Evolutionary conservation across 2,329 filamentous ascomycete genomes (phyloP).

Genomic region (Macrophomina pseudophaseolina): DNA sequence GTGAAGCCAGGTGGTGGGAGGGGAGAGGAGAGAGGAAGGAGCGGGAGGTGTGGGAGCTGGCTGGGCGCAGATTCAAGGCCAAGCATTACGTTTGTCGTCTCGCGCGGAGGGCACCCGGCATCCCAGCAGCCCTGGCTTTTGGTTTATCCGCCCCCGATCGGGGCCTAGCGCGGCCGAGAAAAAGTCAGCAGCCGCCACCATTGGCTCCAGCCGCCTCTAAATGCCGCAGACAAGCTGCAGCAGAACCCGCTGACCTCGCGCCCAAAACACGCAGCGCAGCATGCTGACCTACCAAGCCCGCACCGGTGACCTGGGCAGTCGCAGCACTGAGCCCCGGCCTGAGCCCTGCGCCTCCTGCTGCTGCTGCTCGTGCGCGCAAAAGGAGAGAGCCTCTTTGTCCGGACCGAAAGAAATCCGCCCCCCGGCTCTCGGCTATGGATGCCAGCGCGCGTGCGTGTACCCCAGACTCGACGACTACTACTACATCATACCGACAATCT

Average conservation of each 20-base stretch:
- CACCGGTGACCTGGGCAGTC: background rate
- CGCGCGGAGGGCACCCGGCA: slow-evolving; percentile 3
- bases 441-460: background rate
- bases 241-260: background rate
- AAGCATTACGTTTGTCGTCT: slow-evolving; percentile 12
- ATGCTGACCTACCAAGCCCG: background rate
- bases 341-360: slow-evolving; percentile 4
- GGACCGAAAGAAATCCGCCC: slow-evolving; percentile 11
- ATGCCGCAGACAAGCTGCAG: slow-evolving; percentile 11
- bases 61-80: slow-evolving; percentile 14
- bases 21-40: slow-evolving; percentile 11
- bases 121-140: too few species aligned
- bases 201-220: slow-evolving; percentile 12
- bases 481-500: slow-evolving; percentile 21
- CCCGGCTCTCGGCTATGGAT: slow-evolving; percentile 6
- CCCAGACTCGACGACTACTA: slow-evolving; percentile 3
- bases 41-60: background rate
- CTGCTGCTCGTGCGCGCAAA: background rate
- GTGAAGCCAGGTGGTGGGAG: slow-evolving; percentile 5
- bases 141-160: slow-evolving; percentile 9
- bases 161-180: slow-evolving; percentile 7
- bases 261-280: slow-evolving; percentile 9
- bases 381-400: slow-evolving; percentile 15
- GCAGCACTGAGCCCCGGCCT: background rate
- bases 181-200: slow-evolving; percentile 22